These are phyloP conservation scores for Aspergillus sp. DNA, from an alignment of 2,329 filamentous ascomycete genomes.

Conservation along the genomic window DNA sequence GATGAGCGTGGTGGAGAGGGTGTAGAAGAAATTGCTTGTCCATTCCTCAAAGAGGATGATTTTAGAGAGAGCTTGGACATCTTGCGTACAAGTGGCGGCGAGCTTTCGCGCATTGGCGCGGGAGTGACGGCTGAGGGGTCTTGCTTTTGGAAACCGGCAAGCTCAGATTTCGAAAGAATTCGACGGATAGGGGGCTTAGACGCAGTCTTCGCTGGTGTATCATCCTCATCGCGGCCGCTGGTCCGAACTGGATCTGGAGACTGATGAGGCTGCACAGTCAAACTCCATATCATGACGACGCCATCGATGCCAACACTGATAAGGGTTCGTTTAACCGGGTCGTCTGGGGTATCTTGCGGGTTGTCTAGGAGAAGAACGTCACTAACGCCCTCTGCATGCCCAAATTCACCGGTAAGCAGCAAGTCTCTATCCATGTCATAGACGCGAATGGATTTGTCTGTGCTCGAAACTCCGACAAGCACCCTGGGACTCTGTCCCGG, in stretches of 20 bases:
- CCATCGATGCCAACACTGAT: conserved; percentile 74
- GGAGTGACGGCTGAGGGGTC: conserved; percentile 39
- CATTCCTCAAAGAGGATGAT: conserved; percentile 25
- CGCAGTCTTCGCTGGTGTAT: conserved; percentile 43
- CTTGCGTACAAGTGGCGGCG: conserved; percentile 48
- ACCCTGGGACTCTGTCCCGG: conserved; percentile 55
- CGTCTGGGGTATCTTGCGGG: conserved; percentile 25
- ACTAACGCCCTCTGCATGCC: conserved; percentile 89
- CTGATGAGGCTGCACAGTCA: conserved; percentile 29
- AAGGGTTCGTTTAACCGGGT: conserved; percentile 44
- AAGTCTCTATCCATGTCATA: conserved; percentile 73
- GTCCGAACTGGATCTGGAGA: conserved; percentile 23
- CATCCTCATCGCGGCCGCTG: conserved; percentile 28
- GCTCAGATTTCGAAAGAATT: conserved; percentile 77
- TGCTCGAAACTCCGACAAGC: conserved; percentile 82
- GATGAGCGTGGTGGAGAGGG: conserved; percentile 24
- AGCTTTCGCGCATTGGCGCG: conserved; percentile 38
- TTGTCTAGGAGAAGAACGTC: conserved; percentile 65
- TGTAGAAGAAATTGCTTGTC: conserved; percentile 21
- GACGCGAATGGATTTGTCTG: conserved; percentile 87
- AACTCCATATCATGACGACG: conserved; percentile 72
- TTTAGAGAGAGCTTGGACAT: conserved; percentile 48
- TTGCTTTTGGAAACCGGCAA: conserved; percentile 65
- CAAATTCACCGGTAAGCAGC: conserved; percentile 84
- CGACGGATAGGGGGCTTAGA: conserved; percentile 70